A percentile compares a stretch with the other conserved stretches of the same genome.
These are phyloP conservation scores for Rhododendron henanense DNA, from an alignment of 148 eudicot genomes.

Conservation along the genomic window DNA sequence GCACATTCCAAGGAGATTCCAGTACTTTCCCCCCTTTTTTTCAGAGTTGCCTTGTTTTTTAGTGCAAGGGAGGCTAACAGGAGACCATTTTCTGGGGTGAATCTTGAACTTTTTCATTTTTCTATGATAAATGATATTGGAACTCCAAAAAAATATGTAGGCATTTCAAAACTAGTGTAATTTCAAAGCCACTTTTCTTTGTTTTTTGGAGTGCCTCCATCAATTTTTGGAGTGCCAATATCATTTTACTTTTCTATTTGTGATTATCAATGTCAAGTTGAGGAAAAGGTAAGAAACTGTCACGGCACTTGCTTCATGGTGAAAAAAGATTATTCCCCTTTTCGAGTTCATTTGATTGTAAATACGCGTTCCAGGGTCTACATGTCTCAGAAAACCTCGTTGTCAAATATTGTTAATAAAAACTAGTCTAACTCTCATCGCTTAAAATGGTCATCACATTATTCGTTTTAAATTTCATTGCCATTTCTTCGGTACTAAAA, in stretches of 20 bases:
- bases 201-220: too few species aligned
- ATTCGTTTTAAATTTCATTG: neutral
- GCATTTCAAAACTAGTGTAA: too few species aligned
- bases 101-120: neutral
- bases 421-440: neutral
- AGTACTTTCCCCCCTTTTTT: neutral
- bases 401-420: neutral
- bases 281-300: too few species aligned
- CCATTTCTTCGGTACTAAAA: neutral
- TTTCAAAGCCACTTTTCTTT: too few species aligned
- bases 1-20: constrained; percentile 6
- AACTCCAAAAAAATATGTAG: too few species aligned
- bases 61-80: neutral
- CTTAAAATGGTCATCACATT: neutral
- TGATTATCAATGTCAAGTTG: too few species aligned
- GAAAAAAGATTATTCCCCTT: neutral
- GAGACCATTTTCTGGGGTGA: neutral
- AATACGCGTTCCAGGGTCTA: neutral
- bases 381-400: neutral
- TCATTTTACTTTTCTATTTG: too few species aligned
- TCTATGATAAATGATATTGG: too few species aligned
- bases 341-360: neutral
- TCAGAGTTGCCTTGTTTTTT: neutral
- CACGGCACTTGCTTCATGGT: neutral
- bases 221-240: too few species aligned